A percentile compares a stretch with the other conserved stretches of the same genome.
Conservation (phyloP, 2,329 filamentous ascomycete genomes). For the Neonectria neomacrospora region DNA sequence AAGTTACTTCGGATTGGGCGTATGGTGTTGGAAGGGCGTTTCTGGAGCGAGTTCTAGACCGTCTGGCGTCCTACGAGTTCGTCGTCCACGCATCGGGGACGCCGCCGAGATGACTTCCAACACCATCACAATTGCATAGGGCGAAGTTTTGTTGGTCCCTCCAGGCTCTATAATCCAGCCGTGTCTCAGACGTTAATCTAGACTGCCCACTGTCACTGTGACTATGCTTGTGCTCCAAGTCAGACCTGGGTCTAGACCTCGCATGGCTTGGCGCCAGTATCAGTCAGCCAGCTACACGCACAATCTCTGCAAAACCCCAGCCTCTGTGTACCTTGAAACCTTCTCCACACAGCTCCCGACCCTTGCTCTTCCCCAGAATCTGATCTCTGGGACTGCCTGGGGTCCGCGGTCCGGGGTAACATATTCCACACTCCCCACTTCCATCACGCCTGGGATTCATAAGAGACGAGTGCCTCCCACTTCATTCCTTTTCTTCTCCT, state of each 20-base stretch:
- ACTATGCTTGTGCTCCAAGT: background rate
- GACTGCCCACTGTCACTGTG: too few relatives aligned
- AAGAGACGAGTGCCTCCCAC: background rate
- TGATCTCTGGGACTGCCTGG: background rate
- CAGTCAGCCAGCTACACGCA: background rate
- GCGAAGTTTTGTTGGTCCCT: background rate
- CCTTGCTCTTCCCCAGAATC: slow-evolving; percentile 12
- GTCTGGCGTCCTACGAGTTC: background rate
- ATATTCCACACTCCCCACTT: slow-evolving; percentile 16
- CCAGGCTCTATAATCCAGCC: background rate
- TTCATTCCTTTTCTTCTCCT: background rate
- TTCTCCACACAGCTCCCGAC: slow-evolving; percentile 6
- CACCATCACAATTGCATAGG: background rate
- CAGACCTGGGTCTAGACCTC: background rate
- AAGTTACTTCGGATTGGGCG: too few relatives aligned
- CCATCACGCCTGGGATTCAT: background rate
- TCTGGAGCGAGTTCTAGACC: background rate
- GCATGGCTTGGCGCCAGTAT: background rate
- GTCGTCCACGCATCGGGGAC: background rate
- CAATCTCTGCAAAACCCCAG: background rate
- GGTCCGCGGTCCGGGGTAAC: slow-evolving; percentile 23
- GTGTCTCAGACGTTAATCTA: background rate
- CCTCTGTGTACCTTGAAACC: background rate
- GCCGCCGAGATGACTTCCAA: background rate
- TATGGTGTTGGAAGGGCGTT: background rate